Conservation (phyloP, 192 early-diverging fungal species). For the Gamsiella multidivaricata region DNA sequence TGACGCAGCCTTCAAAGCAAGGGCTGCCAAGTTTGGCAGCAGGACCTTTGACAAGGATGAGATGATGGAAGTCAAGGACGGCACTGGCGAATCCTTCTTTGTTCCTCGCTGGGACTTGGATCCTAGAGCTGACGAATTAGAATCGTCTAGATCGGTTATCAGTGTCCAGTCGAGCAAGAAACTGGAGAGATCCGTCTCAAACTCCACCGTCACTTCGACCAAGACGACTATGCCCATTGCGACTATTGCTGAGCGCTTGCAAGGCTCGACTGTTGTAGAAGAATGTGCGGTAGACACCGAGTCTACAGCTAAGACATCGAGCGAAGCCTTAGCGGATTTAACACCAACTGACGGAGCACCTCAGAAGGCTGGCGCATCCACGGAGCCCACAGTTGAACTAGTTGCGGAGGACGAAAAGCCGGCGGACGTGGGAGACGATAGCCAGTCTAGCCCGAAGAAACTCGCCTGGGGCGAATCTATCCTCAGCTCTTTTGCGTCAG, state of each 20-base stretch:
- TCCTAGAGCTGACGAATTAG: slow-evolving; percentile 43
- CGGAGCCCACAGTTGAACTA: not conserved
- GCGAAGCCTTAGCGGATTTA: not conserved
- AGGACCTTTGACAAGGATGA: slow-evolving; percentile 54
- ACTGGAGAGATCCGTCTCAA: slow-evolving; percentile 38
- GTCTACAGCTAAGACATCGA: not conserved
- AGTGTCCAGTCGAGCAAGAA: slow-evolving; percentile 43
- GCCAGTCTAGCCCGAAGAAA: slow-evolving; percentile 6
- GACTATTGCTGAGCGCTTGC: slow-evolving; percentile 40
- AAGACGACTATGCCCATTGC: slow-evolving; percentile 9
- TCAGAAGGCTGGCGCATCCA: not conserved
- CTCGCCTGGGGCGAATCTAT: slow-evolving; percentile 8
- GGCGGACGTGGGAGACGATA: not conserved
- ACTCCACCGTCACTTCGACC: slow-evolving; percentile 14
- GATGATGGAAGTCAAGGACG: slow-evolving; percentile 54
- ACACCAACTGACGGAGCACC: not conserved
- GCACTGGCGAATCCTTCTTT: slow-evolving; percentile 51
- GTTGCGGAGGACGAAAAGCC: not conserved
- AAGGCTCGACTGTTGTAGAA: slow-evolving; percentile 14
- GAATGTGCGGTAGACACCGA: not conserved
- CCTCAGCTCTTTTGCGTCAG: not conserved
- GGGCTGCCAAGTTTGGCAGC: slow-evolving; percentile 40
- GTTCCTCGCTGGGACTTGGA: slow-evolving; percentile 51
- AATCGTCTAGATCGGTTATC: slow-evolving; percentile 46
- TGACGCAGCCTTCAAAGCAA: slow-evolving; percentile 30